phyloP scores from a whole-genome alignment of 2,329 filamentous ascomycete species.

The Didymella lethalis region DNA sequence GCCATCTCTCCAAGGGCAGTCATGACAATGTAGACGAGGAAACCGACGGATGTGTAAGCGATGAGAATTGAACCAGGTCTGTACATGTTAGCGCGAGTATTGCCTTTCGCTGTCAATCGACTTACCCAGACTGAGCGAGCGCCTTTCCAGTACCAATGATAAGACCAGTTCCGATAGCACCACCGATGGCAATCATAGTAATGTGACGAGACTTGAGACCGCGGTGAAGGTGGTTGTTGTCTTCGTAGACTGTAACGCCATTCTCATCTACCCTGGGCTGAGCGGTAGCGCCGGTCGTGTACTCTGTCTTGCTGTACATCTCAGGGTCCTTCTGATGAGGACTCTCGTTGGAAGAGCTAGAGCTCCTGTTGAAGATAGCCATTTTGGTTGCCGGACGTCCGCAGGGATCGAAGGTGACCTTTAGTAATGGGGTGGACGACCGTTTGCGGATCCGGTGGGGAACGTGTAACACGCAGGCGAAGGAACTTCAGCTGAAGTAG shows the following conservation, averaged over 20 bases:
- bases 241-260: slow-evolving; percentile 38
- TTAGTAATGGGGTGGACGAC: slow-evolving; percentile 15
- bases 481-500: slow-evolving; percentile 19
- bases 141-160: slow-evolving; percentile 70
- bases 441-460: slow-evolving; percentile 20
- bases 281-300: slow-evolving; percentile 25
- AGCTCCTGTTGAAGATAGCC: slow-evolving; percentile 42
- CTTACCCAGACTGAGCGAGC: slow-evolving; percentile 57
- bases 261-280: slow-evolving; percentile 27
- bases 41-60: slow-evolving; percentile 72
- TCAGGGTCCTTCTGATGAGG: slow-evolving; percentile 36
- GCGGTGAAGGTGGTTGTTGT: slow-evolving; percentile 57
- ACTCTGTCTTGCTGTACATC: slow-evolving; percentile 34
- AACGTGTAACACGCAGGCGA: slow-evolving; percentile 20
- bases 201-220: slow-evolving; percentile 64
- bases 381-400: slow-evolving; percentile 23
- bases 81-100: slow-evolving; percentile 26
- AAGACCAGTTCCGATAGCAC: slow-evolving; percentile 75
- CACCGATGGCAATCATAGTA: slow-evolving; percentile 75
- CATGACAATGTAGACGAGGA: slow-evolving; percentile 83
- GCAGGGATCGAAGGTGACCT: slow-evolving; percentile 4
- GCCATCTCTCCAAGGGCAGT: slow-evolving; percentile 84
- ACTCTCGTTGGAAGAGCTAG: slow-evolving; percentile 40
- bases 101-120: not conserved
- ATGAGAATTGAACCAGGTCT: slow-evolving; percentile 74